Percentiles rank a stretch among this genome's conserved stretches.
These are phyloP conservation scores for Flammula alnicola DNA, from an alignment of 1,284 basidiomycete species.

Conservation along the genomic window DNA sequence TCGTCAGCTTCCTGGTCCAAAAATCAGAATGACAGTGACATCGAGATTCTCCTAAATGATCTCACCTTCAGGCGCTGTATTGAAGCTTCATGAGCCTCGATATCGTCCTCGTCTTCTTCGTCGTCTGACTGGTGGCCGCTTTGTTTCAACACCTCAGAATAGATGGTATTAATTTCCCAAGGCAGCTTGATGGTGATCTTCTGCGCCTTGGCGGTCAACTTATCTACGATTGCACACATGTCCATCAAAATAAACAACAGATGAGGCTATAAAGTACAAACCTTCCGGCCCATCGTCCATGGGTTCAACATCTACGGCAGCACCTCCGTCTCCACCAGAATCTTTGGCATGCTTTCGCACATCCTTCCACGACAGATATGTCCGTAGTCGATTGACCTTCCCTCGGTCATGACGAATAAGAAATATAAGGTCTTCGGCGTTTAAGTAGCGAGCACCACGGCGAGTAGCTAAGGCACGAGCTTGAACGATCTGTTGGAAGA, in stretches of 20 bases:
- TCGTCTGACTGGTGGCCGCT: conserved; percentile 83
- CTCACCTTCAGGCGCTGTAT: conserved; percentile 82
- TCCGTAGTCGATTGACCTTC: conserved; percentile 91
- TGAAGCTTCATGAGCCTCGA: conserved; percentile 95
- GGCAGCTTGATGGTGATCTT: conserved; percentile 95
- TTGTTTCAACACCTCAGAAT: conserved; percentile 80
- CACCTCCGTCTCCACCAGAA: conserved; percentile 76
- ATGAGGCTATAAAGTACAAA: conserved; percentile 32
- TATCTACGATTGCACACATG: conserved; percentile 53
- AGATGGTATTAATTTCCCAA: conserved; percentile 94
- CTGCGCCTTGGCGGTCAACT: conserved; percentile 82
- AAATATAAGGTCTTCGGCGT: conserved; percentile 95
- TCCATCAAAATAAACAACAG: neutral
- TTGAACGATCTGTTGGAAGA: conserved; percentile 76
- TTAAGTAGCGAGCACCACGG: conserved; percentile 83
- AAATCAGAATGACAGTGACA: neutral
- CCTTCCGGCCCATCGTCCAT: conserved; percentile 81
- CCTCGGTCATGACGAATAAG: conserved; percentile 94
- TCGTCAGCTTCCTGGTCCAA: conserved; percentile 85
- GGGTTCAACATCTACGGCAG: conserved; percentile 79
- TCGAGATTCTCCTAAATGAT: conserved; percentile 52
- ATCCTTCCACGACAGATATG: conserved; percentile 98
- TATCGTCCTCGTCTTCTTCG: conserved; percentile 95
- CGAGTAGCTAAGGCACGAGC: conserved; percentile 84
- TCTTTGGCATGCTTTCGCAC: conserved; percentile 96